Conservation (phyloP, 2,329 filamentous ascomycete species). For the Mycosphaerella arachidis region DNA sequence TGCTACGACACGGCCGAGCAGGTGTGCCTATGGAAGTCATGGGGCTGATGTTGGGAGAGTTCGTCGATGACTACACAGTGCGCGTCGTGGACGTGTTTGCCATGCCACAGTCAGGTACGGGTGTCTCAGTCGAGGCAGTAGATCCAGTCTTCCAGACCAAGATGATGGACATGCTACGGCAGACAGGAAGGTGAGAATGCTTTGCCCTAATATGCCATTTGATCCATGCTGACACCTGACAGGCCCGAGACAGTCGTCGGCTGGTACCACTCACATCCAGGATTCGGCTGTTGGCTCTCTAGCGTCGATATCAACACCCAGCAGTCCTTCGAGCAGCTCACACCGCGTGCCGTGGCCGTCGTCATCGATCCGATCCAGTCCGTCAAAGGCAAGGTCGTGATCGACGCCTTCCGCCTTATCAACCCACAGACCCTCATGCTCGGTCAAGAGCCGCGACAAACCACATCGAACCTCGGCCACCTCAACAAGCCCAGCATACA, state of each 20-base stretch:
- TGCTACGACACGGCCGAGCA: slow-evolving; percentile 94
- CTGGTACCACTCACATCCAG: slow-evolving; percentile 99
- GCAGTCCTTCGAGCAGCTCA: slow-evolving; percentile 99
- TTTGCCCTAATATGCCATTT: background rate
- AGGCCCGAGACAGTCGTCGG: slow-evolving; percentile 96
- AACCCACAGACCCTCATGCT: slow-evolving; percentile 97
- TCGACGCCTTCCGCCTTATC: slow-evolving; percentile 97
- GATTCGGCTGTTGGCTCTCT: slow-evolving; percentile 98
- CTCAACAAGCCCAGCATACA: slow-evolving; percentile 99
- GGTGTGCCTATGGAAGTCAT: slow-evolving; percentile 99
- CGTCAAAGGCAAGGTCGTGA: slow-evolving; percentile 98
- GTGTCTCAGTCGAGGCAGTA: slow-evolving; percentile 96
- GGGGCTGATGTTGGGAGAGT: slow-evolving; percentile 98
- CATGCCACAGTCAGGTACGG: slow-evolving; percentile 98
- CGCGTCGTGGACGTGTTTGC: slow-evolving; percentile 98
- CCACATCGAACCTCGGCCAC: slow-evolving; percentile 94
- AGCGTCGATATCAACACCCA: slow-evolving; percentile 99
- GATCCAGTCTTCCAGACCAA: slow-evolving; percentile 99
- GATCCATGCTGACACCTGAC: slow-evolving; percentile 9
- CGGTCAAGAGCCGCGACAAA: slow-evolving; percentile 94
- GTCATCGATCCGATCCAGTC: slow-evolving; percentile 98
- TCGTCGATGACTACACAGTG: slow-evolving; percentile 98
- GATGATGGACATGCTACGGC: slow-evolving; percentile 99
- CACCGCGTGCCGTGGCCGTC: slow-evolving; percentile 90
- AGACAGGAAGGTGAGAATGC: slow-evolving; percentile 77